Evolutionary conservation across 2,329 filamentous ascomycete genomes (phyloP), one percentile per base, ranked within the genome.

Genomic region (Ophiostoma piceae): DNA sequence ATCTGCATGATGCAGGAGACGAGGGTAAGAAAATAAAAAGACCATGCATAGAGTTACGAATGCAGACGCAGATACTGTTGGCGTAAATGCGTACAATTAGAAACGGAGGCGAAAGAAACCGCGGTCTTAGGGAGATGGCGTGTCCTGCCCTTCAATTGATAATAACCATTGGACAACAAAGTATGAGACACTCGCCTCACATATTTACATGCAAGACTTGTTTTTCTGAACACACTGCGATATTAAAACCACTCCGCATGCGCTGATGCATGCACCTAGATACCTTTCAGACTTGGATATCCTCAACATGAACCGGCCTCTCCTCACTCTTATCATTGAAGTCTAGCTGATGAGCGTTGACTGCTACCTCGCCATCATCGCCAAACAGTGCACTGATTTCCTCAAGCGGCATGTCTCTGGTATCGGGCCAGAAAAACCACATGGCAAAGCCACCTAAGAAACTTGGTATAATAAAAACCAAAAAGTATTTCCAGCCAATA

Each of bases 401-500:
- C 51, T 57, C 51, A 12, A 26, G 22, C 51, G 51, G 22, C n/a
- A 57, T 57, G 51, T 57, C 11, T 57, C 51, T 57, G 11, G 51
- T 54, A 26, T 54, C 19, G n/a, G 47, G 47, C 19, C 47, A 54
- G 47, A 54, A 54, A 54, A 54, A 1, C 47, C 22, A 57, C 51
- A 57, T 12, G 26, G 51, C 51, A 26, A 57, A 9, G n/a, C n/a
- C 51, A 57, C n/a, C n/a, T n/a, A 57, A 26, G 51, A 57, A 57
- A 8, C n/a, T 26, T 9, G n/a, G 22, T 11, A 57, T 12, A n/a
- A 57, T 26, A 3, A 26, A 57, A 14, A 54, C 47, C 19, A 57
- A 9, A 57, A 57, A 57, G 51, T 26, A 57, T n/a, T 57, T 57
- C 51, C 51, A 57, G n/a, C 51, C 51, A 26, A 57, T 57, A 7